A percentile compares a stretch with the other conserved stretches of the same genome.
Evolutionary conservation across 768 basidiomycete species (phyloP).

Genomic region (Exidia glandulosa): DNA sequence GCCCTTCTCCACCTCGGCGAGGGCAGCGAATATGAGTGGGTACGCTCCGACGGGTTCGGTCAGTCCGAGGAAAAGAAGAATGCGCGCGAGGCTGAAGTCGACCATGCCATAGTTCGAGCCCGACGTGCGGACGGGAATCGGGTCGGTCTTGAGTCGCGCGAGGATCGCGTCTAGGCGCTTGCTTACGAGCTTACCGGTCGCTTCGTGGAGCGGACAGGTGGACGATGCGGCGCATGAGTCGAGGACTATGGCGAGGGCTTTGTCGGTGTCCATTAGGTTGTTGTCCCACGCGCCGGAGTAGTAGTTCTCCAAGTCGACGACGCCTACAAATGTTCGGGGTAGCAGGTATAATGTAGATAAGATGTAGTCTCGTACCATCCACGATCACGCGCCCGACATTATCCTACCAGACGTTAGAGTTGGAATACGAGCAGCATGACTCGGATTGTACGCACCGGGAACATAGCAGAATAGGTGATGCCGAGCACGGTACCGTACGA

Average conservation of each 20-base stretch:
- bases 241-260: constrained; percentile 9
- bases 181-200: not conserved
- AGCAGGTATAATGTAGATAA: not conserved
- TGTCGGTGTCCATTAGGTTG: constrained; percentile 15
- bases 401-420: constrained; percentile 9
- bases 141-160: constrained; percentile 8
- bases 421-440: not conserved
- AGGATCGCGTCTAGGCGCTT: constrained; percentile 8
- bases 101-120: constrained; percentile 13
- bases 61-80: constrained; percentile 12
- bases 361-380: constrained; percentile 13
- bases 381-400: constrained; percentile 23
- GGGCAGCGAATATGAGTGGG: not conserved
- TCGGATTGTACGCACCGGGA: constrained; percentile 11
- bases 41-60: constrained; percentile 15
- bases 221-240: constrained; percentile 15
- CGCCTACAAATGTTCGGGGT: not conserved
- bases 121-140: constrained; percentile 11
- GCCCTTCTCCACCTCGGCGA: constrained; percentile 17
- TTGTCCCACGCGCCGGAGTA: constrained; percentile 12
- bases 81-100: constrained; percentile 12
- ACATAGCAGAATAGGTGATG: constrained; percentile 20
- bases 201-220: constrained; percentile 13
- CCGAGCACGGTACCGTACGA: constrained; percentile 9
- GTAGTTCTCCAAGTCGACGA: constrained; percentile 16